A percentile compares a stretch with the other conserved stretches of the same genome.
Evolutionary conservation across 2,329 filamentous ascomycete species (phyloP).

Genomic region (Ophiocordyceps unilateralis): DNA sequence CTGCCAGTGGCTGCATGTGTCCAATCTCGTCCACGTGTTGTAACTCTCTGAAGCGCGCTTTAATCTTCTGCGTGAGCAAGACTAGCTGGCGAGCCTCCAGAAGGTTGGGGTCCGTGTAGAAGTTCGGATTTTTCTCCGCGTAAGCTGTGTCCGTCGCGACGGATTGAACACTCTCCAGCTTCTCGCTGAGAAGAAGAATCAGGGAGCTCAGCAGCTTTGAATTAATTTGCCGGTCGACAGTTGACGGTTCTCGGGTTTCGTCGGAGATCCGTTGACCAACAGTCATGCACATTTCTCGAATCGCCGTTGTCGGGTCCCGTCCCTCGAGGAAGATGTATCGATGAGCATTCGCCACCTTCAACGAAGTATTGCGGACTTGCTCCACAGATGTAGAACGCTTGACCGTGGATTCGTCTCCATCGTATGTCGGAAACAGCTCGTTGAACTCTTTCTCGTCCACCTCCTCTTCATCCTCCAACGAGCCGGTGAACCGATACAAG

Average conservation of each 20-base stretch:
- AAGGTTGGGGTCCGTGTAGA: conserved; percentile 72
- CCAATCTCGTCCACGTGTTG: conserved; percentile 46
- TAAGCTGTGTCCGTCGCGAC: conserved; percentile 30
- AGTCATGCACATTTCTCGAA: conserved; percentile 26
- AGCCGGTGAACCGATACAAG: conserved; percentile 70
- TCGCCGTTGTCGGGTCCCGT: conserved; percentile 20
- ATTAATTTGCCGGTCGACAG: conserved; percentile 21
- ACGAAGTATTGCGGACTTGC: conserved; percentile 35
- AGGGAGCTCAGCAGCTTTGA: conserved; percentile 46
- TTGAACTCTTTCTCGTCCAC: conserved; percentile 58
- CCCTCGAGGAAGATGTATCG: conserved; percentile 30
- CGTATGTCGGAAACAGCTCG: conserved; percentile 66
- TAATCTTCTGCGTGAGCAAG: conserved; percentile 48
- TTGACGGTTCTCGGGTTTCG: conserved; percentile 11
- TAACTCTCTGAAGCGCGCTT: conserved; percentile 56
- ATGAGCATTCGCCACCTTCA: conserved; percentile 45
- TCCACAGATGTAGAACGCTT: conserved; percentile 15
- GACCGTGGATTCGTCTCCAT: conserved; percentile 23
- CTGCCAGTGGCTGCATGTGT: conserved; percentile 58
- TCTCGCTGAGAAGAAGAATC: conserved; percentile 47
- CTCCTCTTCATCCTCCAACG: conserved; percentile 59
- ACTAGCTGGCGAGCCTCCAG: conserved; percentile 60
- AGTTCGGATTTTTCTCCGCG: conserved; percentile 49
- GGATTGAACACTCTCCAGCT: conserved; percentile 25
- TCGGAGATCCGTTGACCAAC: conserved; percentile 20